These are phyloP conservation scores for Agrocybe chaxingu DNA, from an alignment of 768 basidiomycete genomes.

Conservation along the genomic window DNA sequence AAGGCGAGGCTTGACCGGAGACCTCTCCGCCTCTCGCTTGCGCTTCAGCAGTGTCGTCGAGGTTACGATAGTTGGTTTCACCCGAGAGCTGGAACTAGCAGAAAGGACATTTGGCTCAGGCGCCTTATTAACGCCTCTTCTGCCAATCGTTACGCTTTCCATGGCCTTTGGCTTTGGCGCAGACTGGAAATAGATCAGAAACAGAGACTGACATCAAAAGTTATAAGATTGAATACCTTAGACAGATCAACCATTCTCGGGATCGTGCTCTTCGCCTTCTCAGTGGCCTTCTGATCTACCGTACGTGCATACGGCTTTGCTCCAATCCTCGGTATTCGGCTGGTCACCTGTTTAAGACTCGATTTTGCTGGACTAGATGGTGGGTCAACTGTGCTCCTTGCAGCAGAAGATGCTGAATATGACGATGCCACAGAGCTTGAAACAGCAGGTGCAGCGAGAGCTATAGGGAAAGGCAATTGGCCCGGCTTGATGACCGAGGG, in stretches of 20 bases:
- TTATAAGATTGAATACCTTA: slow-evolving; percentile 15
- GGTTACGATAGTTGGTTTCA: slow-evolving; percentile 11
- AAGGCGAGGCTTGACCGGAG: slow-evolving; percentile 23
- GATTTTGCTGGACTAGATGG: slow-evolving; percentile 34
- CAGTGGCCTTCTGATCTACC: slow-evolving; percentile 9
- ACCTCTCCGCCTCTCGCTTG: slow-evolving; percentile 34
- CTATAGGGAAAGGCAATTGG: slow-evolving; percentile 35
- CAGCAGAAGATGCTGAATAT: not conserved
- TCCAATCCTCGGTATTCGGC: slow-evolving; percentile 61
- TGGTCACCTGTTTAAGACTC: slow-evolving; percentile 47
- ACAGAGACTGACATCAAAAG: not conserved
- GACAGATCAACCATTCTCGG: slow-evolving; percentile 18
- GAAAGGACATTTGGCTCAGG: slow-evolving; percentile 5
- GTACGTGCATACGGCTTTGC: slow-evolving; percentile 55
- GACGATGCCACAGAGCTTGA: slow-evolving; percentile 3
- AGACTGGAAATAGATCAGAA: slow-evolving; percentile 4
- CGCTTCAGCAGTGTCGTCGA: slow-evolving; percentile 32
- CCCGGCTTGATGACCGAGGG: slow-evolving; percentile 7
- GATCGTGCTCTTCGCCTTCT: slow-evolving; percentile 6
- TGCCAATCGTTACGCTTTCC: slow-evolving; percentile 6
- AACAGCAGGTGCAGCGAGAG: not conserved
- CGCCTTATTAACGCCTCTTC: slow-evolving; percentile 10
- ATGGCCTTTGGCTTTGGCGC: slow-evolving; percentile 3
- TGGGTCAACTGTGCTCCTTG: no score
- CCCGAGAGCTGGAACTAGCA: slow-evolving; percentile 13